phyloP scores from a whole-genome alignment of 805 yeast species.

The Yamadazyma tumulicola region DNA sequence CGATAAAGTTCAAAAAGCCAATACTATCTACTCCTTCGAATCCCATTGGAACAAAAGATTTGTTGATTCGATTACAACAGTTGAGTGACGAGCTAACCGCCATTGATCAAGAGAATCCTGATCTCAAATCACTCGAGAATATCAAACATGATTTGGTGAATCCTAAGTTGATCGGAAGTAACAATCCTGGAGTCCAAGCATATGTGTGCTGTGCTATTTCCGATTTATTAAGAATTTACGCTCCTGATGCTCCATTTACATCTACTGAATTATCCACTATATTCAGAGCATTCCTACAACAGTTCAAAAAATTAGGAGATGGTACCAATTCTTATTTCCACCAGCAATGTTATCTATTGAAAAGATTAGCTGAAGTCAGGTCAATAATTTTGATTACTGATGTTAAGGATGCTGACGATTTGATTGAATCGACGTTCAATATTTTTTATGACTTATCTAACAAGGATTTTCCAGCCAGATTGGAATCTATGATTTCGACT shows the following conservation, averaged over 20 bases:
- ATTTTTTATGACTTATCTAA: constrained; percentile 55
- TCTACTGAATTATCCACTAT: constrained; percentile 58
- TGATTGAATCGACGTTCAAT: constrained; percentile 56
- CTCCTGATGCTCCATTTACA: constrained; percentile 88
- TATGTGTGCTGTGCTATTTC: constrained; percentile 69
- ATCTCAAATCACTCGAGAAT: constrained; percentile 36
- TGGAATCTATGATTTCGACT: constrained; percentile 64
- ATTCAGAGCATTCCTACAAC: constrained; percentile 62
- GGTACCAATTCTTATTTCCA: constrained; percentile 56
- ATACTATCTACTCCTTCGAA: constrained; percentile 55
- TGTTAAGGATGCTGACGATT: constrained; percentile 54
- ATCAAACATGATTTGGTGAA: constrained; percentile 53
- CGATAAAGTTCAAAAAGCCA: constrained; percentile 19
- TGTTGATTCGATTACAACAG: constrained; percentile 50
- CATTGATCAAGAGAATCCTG: constrained; percentile 50
- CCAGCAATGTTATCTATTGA: constrained; percentile 63
- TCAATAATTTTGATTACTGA: constrained; percentile 74
- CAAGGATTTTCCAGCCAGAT: constrained; percentile 43
- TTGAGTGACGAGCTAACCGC: constrained; percentile 63
- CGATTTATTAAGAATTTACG: constrained; percentile 72
- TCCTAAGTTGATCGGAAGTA: constrained; percentile 55
- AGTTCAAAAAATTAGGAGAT: constrained; percentile 54
- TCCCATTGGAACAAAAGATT: constrained; percentile 60
- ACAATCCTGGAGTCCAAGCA: constrained; percentile 67
- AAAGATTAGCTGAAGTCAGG: constrained; percentile 69